Conservation (phyloP, 495 filamentous ascomycete genomes). For the Neohortaea acidophila region DNA sequence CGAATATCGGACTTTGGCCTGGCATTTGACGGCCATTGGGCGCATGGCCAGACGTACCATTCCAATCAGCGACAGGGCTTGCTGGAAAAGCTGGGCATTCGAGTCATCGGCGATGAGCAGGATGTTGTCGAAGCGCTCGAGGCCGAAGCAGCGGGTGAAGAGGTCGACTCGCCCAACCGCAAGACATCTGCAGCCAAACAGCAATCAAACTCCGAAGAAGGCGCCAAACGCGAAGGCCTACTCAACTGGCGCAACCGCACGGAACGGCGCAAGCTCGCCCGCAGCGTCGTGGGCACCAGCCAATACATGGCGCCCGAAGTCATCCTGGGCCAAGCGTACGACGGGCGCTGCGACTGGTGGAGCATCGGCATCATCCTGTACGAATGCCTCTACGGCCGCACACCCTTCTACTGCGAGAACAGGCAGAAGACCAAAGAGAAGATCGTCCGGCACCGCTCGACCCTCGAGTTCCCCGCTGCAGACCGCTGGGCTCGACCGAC, state of each 20-base stretch:
- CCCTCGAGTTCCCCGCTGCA: conserved; percentile 43
- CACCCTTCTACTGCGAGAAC: conserved; percentile 73
- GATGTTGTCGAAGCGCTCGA: conserved; percentile 44
- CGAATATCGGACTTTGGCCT: conserved; percentile 94
- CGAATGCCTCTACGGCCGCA: conserved; percentile 84
- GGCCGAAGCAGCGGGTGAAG: conserved; percentile 33
- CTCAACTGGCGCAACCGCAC: conserved; percentile 65
- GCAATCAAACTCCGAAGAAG: conserved; percentile 13
- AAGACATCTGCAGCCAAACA: conserved; percentile 4
- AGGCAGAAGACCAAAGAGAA: conserved; percentile 39
- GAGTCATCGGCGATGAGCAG: conserved; percentile 57
- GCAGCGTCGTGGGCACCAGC: conserved; percentile 85
- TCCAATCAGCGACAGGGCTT: conserved; percentile 65
- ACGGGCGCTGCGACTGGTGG: conserved; percentile 94
- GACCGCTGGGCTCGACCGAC: conserved; percentile 24
- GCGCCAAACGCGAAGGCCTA: conserved; percentile 35
- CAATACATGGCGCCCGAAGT: conserved; percentile 98
- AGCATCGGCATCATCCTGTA: conserved; percentile 85
- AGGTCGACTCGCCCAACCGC: conserved; percentile 12
- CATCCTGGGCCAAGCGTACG: conserved; percentile 65
- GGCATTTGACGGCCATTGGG: conserved; percentile 89
- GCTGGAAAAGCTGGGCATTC: conserved; percentile 56
- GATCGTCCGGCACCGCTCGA: conserved; percentile 29
- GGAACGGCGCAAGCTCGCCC: conserved; percentile 56
- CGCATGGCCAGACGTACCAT: conserved; percentile 74